Evolutionary conservation across 805 yeast genomes (phyloP), one percentile per base, ranked within the genome.

Genomic region (Ogataea methylovora): DNA sequence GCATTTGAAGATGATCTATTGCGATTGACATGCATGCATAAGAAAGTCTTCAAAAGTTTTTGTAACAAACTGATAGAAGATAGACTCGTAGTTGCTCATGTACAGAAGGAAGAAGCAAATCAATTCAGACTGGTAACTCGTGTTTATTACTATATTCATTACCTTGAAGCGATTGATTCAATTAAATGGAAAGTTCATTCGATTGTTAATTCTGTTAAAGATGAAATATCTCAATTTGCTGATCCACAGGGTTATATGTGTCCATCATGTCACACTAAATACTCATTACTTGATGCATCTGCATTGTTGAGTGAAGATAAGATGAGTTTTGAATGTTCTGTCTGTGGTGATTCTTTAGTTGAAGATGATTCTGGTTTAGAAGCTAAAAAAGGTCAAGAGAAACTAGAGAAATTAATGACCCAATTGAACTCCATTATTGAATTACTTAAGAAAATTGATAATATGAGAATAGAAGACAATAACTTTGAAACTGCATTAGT

Each of bases 131-230:
- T 81, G 36, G 76, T 79, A 30, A 71, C 88, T 47, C 82, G 90
- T 3, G 86, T 86, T 49, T 92, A 81, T 60, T 92, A 74, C 56
- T 56, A 43, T 31, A 79, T 90, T 35, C 95, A 86, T 52, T 76
- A 74, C 53, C 85, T 96, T 3, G 95, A 87, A 56, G 94, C 97
- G 0, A 84, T 92, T 27, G 98, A 92, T 60, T 77, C 96, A 4
- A 77, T 92, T 53, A 92, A 92, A 59, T 92, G 97, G 97, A 87
- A 88, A 52, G 84, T 90, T 39, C 95, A 90, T 55, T 75, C 84
- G 30, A 71, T 92, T 19, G 97, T 85, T 11, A 80, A 79, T 45
- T 56, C 69, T 35, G 67, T 88, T 36, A 85, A 85, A 51, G 84
- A 82, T 42, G 94, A 87, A 49, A 72, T 90, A 61, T 79, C 85